A percentile compares a stretch with the other conserved stretches of the same genome.
phyloP scores from a whole-genome alignment of 257 asterid genomes.

The Ehretia macrophylla region DNA sequence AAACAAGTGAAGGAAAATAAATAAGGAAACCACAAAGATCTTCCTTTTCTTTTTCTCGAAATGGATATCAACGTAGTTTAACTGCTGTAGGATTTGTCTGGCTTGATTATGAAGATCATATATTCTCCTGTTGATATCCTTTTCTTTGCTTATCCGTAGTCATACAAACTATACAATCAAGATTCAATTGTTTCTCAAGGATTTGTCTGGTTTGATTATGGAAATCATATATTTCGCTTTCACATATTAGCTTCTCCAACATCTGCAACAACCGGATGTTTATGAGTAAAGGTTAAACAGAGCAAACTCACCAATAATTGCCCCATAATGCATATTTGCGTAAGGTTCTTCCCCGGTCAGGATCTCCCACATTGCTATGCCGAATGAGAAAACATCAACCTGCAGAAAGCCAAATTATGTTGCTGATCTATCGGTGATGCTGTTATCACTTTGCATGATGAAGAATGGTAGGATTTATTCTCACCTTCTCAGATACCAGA shows the following conservation, averaged over 20 bases:
- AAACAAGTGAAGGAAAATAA: slow-evolving; percentile 3
- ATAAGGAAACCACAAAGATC: not conserved
- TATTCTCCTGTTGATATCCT: too few relatives aligned
- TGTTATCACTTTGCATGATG: not conserved
- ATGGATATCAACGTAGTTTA: too few relatives aligned
- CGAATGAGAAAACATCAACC: slow-evolving; percentile 85
- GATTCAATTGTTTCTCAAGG: too few relatives aligned
- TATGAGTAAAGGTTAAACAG: too few relatives aligned
- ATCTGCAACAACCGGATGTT: too few relatives aligned
- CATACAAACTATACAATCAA: too few relatives aligned
- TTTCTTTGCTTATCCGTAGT: too few relatives aligned
- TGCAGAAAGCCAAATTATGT: slow-evolving; percentile 23
- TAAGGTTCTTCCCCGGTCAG: slow-evolving; percentile 76
- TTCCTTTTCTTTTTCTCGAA: too few relatives aligned
- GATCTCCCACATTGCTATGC: slow-evolving; percentile 72
- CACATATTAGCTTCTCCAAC: not conserved
- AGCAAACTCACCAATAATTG: slow-evolving; percentile 58
- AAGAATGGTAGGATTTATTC: not conserved
- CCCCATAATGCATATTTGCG: slow-evolving; percentile 74
- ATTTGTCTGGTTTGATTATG: too few relatives aligned
- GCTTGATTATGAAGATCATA: too few relatives aligned
- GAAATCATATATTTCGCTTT: too few relatives aligned
- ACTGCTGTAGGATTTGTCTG: too few relatives aligned
- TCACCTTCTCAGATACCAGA: slow-evolving; percentile 63
- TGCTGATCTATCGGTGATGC: slow-evolving; percentile 6